Evolutionary conservation across 1,284 basidiomycete genomes (phyloP).

Genomic region (Ganoderma sinense): DNA sequence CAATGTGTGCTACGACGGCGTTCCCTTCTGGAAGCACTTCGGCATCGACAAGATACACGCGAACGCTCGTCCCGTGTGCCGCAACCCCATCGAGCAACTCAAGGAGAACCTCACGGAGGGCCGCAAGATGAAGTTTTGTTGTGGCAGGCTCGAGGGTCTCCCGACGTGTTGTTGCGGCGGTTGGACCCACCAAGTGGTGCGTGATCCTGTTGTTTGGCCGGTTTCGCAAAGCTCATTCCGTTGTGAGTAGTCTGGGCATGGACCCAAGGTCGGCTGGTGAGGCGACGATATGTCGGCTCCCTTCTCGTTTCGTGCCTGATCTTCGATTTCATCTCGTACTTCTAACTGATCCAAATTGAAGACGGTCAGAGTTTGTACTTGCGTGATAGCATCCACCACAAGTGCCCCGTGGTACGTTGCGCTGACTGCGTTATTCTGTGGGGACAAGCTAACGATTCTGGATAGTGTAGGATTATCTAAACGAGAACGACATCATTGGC

Average conservation of each 20-base stretch:
- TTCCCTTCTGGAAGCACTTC: constrained; percentile 22
- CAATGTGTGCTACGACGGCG: too few relatives aligned
- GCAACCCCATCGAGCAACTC: constrained; percentile 2
- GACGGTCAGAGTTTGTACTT: too few relatives aligned
- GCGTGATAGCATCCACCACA: too few relatives aligned
- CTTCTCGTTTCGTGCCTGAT: background rate
- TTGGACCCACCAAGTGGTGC: constrained; percentile 17
- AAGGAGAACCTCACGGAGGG: constrained; percentile 11
- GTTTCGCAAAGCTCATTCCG: background rate
- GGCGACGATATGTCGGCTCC: too few relatives aligned
- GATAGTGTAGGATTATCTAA: too few relatives aligned
- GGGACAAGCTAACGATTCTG: too few relatives aligned
- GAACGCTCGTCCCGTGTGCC: constrained; percentile 2
- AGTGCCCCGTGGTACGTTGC: too few relatives aligned
- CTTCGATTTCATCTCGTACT: too few relatives aligned
- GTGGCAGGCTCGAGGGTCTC: constrained; percentile 7
- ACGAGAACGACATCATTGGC: too few relatives aligned
- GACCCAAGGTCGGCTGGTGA: constrained; percentile 2
- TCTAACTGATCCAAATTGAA: too few relatives aligned
- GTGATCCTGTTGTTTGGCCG: background rate
- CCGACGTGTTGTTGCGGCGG: constrained; percentile 21
- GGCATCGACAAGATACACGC: constrained; percentile 10
- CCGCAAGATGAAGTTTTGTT: constrained; percentile 15
- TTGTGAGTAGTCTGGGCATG: background rate
- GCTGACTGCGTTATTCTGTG: too few relatives aligned